phyloP scores from a whole-genome alignment of 1,284 basidiomycete species.

The Pseudozyma tsukubaensis region DNA sequence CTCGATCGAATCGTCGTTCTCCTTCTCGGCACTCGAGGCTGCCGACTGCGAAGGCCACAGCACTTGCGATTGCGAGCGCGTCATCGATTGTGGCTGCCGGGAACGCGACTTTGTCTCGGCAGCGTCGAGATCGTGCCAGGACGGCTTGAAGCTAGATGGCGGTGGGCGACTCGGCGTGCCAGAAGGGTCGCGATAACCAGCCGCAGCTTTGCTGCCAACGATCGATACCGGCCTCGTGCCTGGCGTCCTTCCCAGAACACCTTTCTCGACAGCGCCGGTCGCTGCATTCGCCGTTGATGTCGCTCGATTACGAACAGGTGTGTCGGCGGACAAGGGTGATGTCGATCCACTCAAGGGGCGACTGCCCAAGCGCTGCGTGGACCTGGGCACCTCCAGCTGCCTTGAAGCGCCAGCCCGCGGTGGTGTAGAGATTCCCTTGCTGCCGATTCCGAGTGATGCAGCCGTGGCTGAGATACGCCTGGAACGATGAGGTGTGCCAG shows the following conservation, averaged over 20 bases:
- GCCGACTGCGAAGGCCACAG: slow-evolving; percentile 22
- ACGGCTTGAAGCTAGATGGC: slow-evolving; percentile 42
- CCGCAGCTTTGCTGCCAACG: slow-evolving; percentile 13
- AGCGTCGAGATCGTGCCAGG: slow-evolving; percentile 40
- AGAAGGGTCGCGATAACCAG: slow-evolving; percentile 7
- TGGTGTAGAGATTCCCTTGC: slow-evolving; percentile 32
- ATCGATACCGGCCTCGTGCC: slow-evolving; percentile 26
- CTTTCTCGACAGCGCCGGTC: slow-evolving; percentile 39
- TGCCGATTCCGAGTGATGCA: slow-evolving; percentile 32
- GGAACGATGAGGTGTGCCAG: slow-evolving; percentile 17
- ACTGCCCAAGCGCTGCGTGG: slow-evolving; percentile 9
- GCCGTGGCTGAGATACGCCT: slow-evolving; percentile 48
- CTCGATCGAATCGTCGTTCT: slow-evolving; percentile 39
- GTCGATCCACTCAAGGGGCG: slow-evolving; percentile 8
- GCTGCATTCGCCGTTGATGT: slow-evolving; percentile 39
- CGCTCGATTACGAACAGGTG: slow-evolving; percentile 39
- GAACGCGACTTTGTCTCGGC: not conserved
- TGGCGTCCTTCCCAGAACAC: slow-evolving; percentile 33
- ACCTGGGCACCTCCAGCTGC: slow-evolving; percentile 30
- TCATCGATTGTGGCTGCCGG: slow-evolving; percentile 21
- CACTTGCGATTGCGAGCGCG: slow-evolving; percentile 41
- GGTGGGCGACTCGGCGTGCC: slow-evolving; percentile 38
- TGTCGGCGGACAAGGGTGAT: slow-evolving; percentile 27
- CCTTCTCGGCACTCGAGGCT: not conserved
- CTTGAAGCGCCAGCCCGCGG: slow-evolving; percentile 17